These are phyloP conservation scores for Penicillium polonicum DNA, from an alignment of 2,329 filamentous ascomycete genomes.

Conservation along the genomic window DNA sequence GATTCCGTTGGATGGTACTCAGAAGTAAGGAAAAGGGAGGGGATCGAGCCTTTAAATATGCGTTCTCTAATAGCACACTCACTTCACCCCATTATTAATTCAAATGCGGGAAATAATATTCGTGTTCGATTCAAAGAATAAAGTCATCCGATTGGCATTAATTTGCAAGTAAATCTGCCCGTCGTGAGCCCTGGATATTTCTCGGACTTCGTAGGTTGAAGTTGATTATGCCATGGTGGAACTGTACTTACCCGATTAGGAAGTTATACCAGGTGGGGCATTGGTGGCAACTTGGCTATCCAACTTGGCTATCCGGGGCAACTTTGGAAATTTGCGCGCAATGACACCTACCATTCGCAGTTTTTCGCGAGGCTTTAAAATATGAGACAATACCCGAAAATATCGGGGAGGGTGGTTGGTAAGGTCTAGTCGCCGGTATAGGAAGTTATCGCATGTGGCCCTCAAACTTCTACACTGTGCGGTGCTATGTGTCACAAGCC, in stretches of 20 bases:
- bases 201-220: not conserved
- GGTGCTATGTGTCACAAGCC: not conserved
- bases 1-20: too few species aligned
- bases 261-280: not conserved
- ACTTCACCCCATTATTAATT: not conserved
- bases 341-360: not conserved
- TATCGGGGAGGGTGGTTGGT: not conserved
- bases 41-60: not conserved
- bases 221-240: not conserved
- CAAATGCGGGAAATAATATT: not conserved
- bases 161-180: not conserved
- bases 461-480: not conserved
- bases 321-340: not conserved
- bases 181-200: not conserved
- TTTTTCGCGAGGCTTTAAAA: too few species aligned
- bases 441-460: not conserved
- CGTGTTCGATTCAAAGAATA: not conserved
- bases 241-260: not conserved
- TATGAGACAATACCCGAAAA: not conserved
- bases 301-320: not conserved
- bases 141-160: not conserved
- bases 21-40: not conserved
- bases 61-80: not conserved
- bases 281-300: not conserved
- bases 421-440: not conserved